Conservation (phyloP, 2,329 filamentous ascomycete species). For the Bisporella sp. region DNA sequence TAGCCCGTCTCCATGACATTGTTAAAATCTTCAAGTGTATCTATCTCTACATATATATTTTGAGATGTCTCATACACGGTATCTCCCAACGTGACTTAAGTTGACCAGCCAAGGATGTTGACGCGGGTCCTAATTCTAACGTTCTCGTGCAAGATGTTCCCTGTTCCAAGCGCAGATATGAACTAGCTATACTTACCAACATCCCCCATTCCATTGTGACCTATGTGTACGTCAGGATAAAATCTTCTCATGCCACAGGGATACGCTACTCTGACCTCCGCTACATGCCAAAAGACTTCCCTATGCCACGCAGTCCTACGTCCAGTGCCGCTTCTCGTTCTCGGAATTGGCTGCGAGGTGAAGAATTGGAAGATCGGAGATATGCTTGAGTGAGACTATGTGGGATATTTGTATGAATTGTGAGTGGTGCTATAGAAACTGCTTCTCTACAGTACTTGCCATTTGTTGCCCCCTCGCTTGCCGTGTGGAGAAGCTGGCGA, state of each 20-base stretch:
- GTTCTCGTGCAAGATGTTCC: constrained; percentile 39
- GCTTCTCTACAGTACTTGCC: no score
- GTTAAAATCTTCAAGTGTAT: no score
- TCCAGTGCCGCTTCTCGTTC: constrained; percentile 34
- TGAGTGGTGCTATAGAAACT: background rate
- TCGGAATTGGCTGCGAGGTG: constrained; percentile 29
- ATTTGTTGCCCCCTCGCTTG: no score
- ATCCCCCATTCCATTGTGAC: no score
- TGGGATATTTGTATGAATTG: background rate
- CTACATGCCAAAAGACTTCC: constrained; percentile 48
- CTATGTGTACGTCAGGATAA: no score
- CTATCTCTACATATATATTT: no score
- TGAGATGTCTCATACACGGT: no score
- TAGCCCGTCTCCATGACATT: no score
- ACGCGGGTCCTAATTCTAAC: constrained; percentile 41
- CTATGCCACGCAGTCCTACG: constrained; percentile 34
- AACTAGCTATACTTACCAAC: no score
- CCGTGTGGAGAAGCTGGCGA: no score
- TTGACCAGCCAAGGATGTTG: constrained; percentile 22
- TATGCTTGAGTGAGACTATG: background rate
- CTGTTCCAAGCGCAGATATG: constrained; percentile 29
- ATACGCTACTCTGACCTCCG: constrained; percentile 52
- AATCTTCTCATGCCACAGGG: constrained; percentile 46
- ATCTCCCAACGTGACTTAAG: no score
- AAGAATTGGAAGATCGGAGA: constrained; percentile 36